Evolutionary conservation across 345 rosid species (phyloP).

Genomic region (Lagerstroemia speciosa): DNA sequence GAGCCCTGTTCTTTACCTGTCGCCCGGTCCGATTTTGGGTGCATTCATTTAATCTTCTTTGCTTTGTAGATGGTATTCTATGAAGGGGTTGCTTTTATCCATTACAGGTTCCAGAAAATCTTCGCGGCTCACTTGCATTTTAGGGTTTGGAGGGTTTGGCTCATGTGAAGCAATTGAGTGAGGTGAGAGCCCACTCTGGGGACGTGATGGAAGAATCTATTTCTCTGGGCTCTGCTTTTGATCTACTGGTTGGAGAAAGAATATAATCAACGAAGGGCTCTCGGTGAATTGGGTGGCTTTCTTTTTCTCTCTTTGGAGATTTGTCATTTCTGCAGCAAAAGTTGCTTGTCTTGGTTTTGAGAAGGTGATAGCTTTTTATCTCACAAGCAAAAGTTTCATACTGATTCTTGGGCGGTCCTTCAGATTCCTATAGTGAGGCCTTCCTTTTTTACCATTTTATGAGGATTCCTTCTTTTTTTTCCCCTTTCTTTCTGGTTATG

Average conservation of each 20-base stretch:
- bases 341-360: neutral
- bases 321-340: neutral
- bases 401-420: slow-evolving; percentile 3
- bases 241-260: neutral
- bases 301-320: neutral
- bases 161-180: neutral
- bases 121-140: neutral
- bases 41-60: neutral
- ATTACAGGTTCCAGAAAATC: neutral
- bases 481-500: neutral
- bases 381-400: neutral
- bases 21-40: neutral
- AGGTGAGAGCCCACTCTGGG: slow-evolving; percentile 6
- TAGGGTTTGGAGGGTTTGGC: neutral
- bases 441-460: neutral
- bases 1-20: neutral
- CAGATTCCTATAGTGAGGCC: too few relatives aligned
- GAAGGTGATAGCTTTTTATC: neutral
- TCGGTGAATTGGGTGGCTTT: neutral
- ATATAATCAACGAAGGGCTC: neutral
- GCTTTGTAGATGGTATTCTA: neutral
- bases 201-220: slow-evolving; percentile 11
- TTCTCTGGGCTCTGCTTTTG: slow-evolving; percentile 10
- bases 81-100: neutral
- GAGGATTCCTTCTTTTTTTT: slow-evolving; percentile 11